Base-by-base conservation (phyloP, 495 filamentous ascomycete genomes). In the Umbilicaria muhlenbergii region DNA sequence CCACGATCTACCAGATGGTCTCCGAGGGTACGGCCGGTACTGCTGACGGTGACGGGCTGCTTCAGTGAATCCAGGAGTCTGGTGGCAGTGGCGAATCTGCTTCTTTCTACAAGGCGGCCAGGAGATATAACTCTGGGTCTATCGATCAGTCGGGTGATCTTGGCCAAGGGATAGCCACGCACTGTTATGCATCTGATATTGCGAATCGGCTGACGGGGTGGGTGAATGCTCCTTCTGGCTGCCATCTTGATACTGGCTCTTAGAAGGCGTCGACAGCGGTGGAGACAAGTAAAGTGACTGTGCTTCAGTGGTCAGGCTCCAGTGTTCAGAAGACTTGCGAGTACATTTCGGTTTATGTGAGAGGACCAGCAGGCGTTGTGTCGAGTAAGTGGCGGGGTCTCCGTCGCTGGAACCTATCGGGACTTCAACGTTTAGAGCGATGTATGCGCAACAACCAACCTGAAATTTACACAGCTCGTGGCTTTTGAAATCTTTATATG, bases 121-220 rank as follows among this genome's bases (percentile, higher is more conserved):
- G 71, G 36, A 61, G 65, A 21, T 78, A 77, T 58, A 78, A 78
- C 63, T 74, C 73, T 24, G 74, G 74, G 44, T 65, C 61, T 12
- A 40, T 77, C 32, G 64, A 47, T 28, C 6, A 53, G 13, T 53
- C 49, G 28, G 65, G 63, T 7, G 70, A 75, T 53, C 55, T 77
- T n/a, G 64, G 63, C 43, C 49, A 53, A 11, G 73, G 71, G 11
- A 48, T 56, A 34, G 69, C 71, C 16, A 77, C 74, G 28, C 59
- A 64, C 51, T 75, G 71, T 57, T 78, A 78, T 49, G 56, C 63
- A 24, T 67, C 66, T 6, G 74, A 78, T 46, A 52, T 78, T 53
- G 70, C 71, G 44, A 75, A 77, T 57, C 67, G 73, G 43, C 60
- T 75, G 17, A 53, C 61, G 3, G 74, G 74, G 36, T 75, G 69